A percentile compares a stretch with the other conserved stretches of the same genome.
Conservation (phyloP, 1,284 basidiomycete genomes). For the Coniferiporia sulphurascens region DNA sequence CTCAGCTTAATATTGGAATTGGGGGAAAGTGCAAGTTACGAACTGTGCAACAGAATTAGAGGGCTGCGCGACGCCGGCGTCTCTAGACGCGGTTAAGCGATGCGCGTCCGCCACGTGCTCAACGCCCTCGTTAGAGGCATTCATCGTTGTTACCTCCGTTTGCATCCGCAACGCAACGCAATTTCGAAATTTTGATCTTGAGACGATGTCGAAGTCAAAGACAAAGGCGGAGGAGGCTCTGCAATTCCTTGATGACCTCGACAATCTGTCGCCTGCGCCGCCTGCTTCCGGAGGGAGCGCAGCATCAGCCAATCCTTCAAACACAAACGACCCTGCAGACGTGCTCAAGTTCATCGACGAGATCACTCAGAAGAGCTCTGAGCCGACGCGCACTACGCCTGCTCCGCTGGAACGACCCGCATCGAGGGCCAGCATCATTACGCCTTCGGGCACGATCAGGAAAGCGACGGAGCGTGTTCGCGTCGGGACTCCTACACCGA, state of each 20-base stretch:
- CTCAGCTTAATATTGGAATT: neutral
- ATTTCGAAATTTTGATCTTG: neutral
- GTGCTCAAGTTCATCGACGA: slow-evolving; percentile 92
- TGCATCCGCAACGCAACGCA: neutral
- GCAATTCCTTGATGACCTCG: slow-evolving; percentile 86
- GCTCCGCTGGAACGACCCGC: slow-evolving; percentile 52
- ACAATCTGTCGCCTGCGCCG: slow-evolving; percentile 54
- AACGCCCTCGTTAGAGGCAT: neutral
- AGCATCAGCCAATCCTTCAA: slow-evolving; percentile 23
- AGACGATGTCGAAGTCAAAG: slow-evolving; percentile 50
- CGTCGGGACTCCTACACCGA: slow-evolving; percentile 46
- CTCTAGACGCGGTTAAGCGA: neutral
- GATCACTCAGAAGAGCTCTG: slow-evolving; percentile 84
- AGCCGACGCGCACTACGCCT: slow-evolving; percentile 57
- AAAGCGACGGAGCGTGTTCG: slow-evolving; percentile 76
- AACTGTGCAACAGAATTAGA: neutral
- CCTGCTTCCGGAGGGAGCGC: slow-evolving; percentile 23
- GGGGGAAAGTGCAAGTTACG: neutral
- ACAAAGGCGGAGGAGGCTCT: slow-evolving; percentile 87
- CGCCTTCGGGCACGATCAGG: slow-evolving; percentile 51
- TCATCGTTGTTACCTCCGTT: neutral
- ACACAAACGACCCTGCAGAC: slow-evolving; percentile 61
- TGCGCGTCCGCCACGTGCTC: neutral
- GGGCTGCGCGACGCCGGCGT: neutral
- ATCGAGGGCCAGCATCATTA: slow-evolving; percentile 53